Evolutionary conservation across 306 rosid species (phyloP), one percentile per base, ranked within the genome.

Genomic region (Hylodesmum podocarpum): DNA sequence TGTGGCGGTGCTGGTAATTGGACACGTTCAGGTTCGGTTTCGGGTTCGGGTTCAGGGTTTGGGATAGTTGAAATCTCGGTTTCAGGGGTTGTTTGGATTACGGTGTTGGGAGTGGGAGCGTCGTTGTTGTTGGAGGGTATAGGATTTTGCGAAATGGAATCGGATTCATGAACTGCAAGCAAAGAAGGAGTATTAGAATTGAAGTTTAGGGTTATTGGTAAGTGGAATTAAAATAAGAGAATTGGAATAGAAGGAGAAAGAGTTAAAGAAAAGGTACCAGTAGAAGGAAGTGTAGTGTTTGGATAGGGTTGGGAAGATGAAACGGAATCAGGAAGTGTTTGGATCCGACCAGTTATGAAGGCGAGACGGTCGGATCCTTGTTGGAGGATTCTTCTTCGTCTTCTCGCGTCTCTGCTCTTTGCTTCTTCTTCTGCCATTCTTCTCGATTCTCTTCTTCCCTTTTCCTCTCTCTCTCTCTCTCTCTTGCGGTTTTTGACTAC

Each of bases 311-410:
- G 51, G 69, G 79, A 39, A 21, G 75, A 65, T 0, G 80, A 21
- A 68, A 10, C 37, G 21, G 72, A 31, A 16, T 4, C 51, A 8
- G 80, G 82, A n/a, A 66, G 50, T 0, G 55, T 0, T 47, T 86
- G 76, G 87, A 89, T 72, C 70, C 73, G 93, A 82, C 98, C 93
- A 34, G 88, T 79, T 36, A 94, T 91, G 66, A 90, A 85, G 37
- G 95, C 93, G 12, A 94, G 81, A 7, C 95, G 95, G 70, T 91
- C 95, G 83, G 96, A 77, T 24, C 97, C 91, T 79, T 91, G 84
- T 25, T 89, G 84, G 71, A 91, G 24, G 72, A 94, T 94, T 82
- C 81, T 86, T 86, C 86, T 78, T 47, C 94, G 66, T 33, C 96
- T 59, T 47, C 76, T 85, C 25, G 87, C 72, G 83, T 94, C 97